These are phyloP conservation scores for Umbelopsis ramanniana DNA, from an alignment of 192 early-diverging fungal species.

Conservation along the genomic window DNA sequence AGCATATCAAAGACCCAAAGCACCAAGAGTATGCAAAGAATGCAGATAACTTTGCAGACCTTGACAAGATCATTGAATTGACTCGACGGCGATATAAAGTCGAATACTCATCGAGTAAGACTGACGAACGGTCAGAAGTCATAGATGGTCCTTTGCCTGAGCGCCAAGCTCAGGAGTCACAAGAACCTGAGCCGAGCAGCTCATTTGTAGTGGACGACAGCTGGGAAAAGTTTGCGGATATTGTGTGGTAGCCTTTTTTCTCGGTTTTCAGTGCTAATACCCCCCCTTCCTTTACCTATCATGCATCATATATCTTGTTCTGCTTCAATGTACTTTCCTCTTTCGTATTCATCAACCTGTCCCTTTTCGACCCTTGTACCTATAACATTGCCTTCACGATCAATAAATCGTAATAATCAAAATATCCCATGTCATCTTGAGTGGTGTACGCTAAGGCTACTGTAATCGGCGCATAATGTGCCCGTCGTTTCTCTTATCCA, in stretches of 20 bases:
- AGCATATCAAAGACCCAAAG: slow-evolving; percentile 11
- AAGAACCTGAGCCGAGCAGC: slow-evolving; percentile 19
- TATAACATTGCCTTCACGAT: not conserved
- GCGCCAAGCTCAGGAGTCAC: not conserved
- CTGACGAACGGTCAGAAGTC: not conserved
- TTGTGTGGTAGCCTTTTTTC: slow-evolving; percentile 9
- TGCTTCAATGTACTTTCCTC: not conserved
- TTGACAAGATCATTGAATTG: slow-evolving; percentile 11
- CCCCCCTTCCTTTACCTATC: not conserved
- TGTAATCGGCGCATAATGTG: too few species aligned
- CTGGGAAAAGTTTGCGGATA: slow-evolving; percentile 20
- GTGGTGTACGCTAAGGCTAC: too few species aligned
- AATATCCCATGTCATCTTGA: too few species aligned
- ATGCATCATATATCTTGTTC: not conserved
- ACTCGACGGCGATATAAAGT: slow-evolving; percentile 15
- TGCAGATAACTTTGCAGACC: slow-evolving; percentile 9
- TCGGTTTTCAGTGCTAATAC: not conserved
- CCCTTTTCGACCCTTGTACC: not conserved
- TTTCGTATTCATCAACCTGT: not conserved
- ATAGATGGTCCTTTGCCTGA: slow-evolving; percentile 16
- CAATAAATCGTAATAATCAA: not conserved
- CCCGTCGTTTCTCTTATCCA: too few species aligned
- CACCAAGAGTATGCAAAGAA: not conserved
- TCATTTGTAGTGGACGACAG: slow-evolving; percentile 11
- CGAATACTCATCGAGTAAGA: not conserved